Conservation (phyloP, 2,329 filamentous ascomycete genomes). For the Neospermospora avenae region DNA sequence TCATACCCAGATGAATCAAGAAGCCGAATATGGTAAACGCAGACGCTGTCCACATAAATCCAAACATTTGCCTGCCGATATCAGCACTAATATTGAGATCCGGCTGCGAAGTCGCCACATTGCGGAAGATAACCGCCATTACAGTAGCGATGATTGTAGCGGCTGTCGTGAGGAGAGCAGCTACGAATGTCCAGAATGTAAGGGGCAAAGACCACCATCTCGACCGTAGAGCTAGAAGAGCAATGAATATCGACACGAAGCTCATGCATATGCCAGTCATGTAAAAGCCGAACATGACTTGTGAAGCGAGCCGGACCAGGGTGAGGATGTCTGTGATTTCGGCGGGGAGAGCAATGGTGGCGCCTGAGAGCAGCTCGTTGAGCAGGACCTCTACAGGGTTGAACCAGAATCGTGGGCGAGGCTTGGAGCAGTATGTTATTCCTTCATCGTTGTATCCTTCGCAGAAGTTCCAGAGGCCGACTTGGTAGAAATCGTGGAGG, state of each 20-base stretch:
- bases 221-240: conserved; percentile 42
- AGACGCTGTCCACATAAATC: conserved; percentile 84
- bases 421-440: conserved; percentile 71
- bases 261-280: conserved; percentile 66
- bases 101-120: conserved; percentile 67
- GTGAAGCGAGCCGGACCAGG: conserved; percentile 70
- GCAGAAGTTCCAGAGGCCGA: conserved; percentile 89
- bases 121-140: conserved; percentile 78
- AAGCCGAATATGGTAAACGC: conserved; percentile 66
- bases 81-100: conserved; percentile 72
- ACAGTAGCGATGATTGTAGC: conserved; percentile 75
- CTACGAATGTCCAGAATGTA: conserved; percentile 63
- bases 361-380: conserved; percentile 75
- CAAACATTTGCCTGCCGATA: conserved; percentile 73
- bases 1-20: conserved; percentile 69
- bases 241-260: conserved; percentile 67
- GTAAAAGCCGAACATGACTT: conserved; percentile 90
- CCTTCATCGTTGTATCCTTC: conserved; percentile 76
- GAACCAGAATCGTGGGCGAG: conserved; percentile 78
- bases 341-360: conserved; percentile 75
- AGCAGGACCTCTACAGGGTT: conserved; percentile 82
- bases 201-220: conserved; percentile 64
- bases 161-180: conserved; percentile 64
- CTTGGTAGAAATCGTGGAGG: conserved; percentile 90
- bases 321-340: conserved; percentile 70